phyloP scores from a whole-genome alignment of 371 early-diverging fungal species.

The Lichtheimia ornata region DNA sequence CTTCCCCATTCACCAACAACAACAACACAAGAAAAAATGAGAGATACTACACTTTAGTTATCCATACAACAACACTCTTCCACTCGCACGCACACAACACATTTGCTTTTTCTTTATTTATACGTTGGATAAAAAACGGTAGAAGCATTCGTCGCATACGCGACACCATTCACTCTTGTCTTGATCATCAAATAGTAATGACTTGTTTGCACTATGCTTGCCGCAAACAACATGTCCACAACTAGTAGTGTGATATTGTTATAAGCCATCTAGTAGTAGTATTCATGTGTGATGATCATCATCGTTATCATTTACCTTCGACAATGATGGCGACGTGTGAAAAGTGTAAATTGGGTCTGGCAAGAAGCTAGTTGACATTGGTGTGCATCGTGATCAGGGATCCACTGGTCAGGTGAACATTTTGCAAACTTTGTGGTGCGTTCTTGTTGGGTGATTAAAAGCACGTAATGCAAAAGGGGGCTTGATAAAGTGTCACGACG shows the following conservation, averaged over 20 bases:
- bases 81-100: too few relatives aligned
- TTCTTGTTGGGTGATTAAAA: background rate
- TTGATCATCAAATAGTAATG: conserved; percentile 17
- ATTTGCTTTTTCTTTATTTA: background rate
- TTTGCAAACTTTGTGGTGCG: conserved; percentile 17
- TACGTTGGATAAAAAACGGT: conserved; percentile 3
- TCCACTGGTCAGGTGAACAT: conserved; percentile 17
- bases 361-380: conserved; percentile 23
- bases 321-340: conserved; percentile 29
- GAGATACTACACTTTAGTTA: background rate
- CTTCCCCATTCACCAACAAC: background rate
- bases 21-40: background rate
- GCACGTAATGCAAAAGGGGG: too few relatives aligned
- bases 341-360: conserved; percentile 14
- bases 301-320: conserved; percentile 21
- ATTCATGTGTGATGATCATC: background rate
- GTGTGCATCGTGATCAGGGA: conserved; percentile 15
- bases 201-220: conserved; percentile 26
- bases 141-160: conserved; percentile 31
- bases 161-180: conserved; percentile 25
- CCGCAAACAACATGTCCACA: conserved; percentile 29
- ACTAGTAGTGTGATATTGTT: background rate
- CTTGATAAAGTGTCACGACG: too few relatives aligned
- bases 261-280: background rate
- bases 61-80: too few relatives aligned